A percentile compares a stretch with the other conserved stretches of the same genome.
These are phyloP conservation scores for Rhodotorula sp. DNA, from an alignment of 1,284 basidiomycete species.

Conservation along the genomic window DNA sequence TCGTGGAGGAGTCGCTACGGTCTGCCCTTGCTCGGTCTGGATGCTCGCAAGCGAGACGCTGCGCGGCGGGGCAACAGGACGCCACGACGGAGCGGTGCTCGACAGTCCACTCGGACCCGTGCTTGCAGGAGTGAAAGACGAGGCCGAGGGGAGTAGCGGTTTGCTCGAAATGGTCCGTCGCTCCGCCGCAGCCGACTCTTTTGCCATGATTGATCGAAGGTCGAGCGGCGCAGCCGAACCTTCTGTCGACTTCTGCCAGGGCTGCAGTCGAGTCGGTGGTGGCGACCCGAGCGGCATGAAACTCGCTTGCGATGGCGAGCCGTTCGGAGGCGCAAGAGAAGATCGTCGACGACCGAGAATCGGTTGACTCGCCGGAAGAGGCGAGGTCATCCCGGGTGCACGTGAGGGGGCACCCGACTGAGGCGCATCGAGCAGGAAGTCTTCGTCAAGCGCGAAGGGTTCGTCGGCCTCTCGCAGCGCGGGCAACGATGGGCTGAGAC, in stretches of 20 bases:
- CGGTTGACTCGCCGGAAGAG: not conserved
- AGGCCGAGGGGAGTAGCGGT: not conserved
- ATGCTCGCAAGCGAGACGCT: not conserved
- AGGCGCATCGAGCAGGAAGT: slow-evolving; percentile 34
- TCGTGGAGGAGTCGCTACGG: not conserved
- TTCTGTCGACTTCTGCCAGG: slow-evolving; percentile 23
- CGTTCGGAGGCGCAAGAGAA: not conserved
- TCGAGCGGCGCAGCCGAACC: slow-evolving; percentile 53
- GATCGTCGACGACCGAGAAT: slow-evolving; percentile 39
- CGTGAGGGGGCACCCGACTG: not conserved
- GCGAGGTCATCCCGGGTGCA: slow-evolving; percentile 4
- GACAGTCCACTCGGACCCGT: slow-evolving; percentile 1
- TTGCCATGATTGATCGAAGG: slow-evolving; percentile 78
- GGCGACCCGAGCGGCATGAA: slow-evolving; percentile 39
- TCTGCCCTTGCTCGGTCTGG: slow-evolving; percentile 5
- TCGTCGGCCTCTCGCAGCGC: slow-evolving; percentile 45
- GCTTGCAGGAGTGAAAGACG: not conserved
- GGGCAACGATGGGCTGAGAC: slow-evolving; percentile 26
- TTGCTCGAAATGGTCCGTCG: not conserved
- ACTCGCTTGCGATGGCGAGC: slow-evolving; percentile 23
- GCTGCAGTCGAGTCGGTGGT: slow-evolving; percentile 35
- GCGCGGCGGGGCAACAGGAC: slow-evolving; percentile 13
- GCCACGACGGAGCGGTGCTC: slow-evolving; percentile 17
- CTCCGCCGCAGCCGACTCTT: slow-evolving; percentile 32
- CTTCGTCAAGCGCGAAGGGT: slow-evolving; percentile 53